Conservation (phyloP, 2,329 filamentous ascomycete genomes). For the Phaeoacremonium minimum region DNA sequence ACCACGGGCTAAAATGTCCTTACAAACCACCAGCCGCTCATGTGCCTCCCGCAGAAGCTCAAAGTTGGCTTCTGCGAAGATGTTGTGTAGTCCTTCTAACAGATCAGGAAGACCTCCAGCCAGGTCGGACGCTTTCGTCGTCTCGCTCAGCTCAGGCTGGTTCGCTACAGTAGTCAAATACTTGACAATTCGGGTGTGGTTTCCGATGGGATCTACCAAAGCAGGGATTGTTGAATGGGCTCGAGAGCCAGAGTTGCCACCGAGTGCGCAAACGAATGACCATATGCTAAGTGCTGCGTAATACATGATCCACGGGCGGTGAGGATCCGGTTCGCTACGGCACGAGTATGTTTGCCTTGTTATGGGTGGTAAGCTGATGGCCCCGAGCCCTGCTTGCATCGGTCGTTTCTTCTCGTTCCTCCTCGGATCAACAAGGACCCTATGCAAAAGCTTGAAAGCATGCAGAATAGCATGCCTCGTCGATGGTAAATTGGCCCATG, state of each 20-base stretch:
- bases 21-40: slow-evolving; percentile 65
- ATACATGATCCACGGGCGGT: slow-evolving; percentile 87
- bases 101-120: slow-evolving; percentile 48
- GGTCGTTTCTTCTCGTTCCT: slow-evolving; percentile 14
- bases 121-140: slow-evolving; percentile 57
- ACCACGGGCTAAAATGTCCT: slow-evolving; percentile 37
- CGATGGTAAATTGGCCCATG: slow-evolving; percentile 71
- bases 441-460: slow-evolving; percentile 73
- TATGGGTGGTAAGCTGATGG: slow-evolving; percentile 26
- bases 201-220: slow-evolving; percentile 5
- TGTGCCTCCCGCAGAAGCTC: slow-evolving; percentile 78
- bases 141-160: slow-evolving; percentile 65
- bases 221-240: slow-evolving; percentile 18
- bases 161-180: slow-evolving; percentile 62
- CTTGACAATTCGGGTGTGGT: slow-evolving; percentile 28
- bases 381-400: slow-evolving; percentile 14
- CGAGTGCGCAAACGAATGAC: slow-evolving; percentile 78
- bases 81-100: slow-evolving; percentile 35
- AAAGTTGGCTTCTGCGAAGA: slow-evolving; percentile 41
- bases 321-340: slow-evolving; percentile 73
- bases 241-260: slow-evolving; percentile 43
- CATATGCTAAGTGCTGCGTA: slow-evolving; percentile 82
- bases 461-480: slow-evolving; percentile 82
- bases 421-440: slow-evolving; percentile 62
- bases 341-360: slow-evolving; percentile 58